A percentile compares a stretch with the other conserved stretches of the same genome.
Evolutionary conservation across 2,329 filamentous ascomycete species (phyloP).

Genomic region (Chrysoporthe deuterocubensis): DNA sequence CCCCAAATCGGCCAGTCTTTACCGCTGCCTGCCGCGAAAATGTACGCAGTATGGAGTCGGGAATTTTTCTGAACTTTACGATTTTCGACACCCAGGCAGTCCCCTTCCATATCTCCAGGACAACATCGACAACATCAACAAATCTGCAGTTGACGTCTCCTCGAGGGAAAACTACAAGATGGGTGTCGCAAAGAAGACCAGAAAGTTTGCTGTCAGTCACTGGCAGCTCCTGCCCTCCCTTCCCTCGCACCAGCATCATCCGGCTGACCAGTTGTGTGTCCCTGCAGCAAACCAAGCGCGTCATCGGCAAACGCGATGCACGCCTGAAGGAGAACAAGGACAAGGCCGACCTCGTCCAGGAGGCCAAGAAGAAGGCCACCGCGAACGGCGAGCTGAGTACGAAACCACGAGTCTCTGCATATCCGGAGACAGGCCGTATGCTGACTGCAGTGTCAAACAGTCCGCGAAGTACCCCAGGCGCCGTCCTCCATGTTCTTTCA

Average conservation of each 20-base stretch:
- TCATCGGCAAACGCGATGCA: slow-evolving; percentile 81
- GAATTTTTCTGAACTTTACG: slow-evolving; percentile 1
- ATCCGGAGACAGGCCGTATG: slow-evolving; percentile 10
- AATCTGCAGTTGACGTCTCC: background rate
- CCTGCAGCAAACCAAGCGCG: slow-evolving; percentile 67
- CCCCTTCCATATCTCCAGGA: background rate
- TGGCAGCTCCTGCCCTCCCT: slow-evolving; percentile 8
- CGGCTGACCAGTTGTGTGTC: background rate
- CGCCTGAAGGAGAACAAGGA: slow-evolving; percentile 80
- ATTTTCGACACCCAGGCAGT: background rate
- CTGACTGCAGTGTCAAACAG: slow-evolving; percentile 19
- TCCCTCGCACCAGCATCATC: background rate
- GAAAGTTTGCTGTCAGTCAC: slow-evolving; percentile 74
- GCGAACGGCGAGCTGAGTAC: slow-evolving; percentile 63
- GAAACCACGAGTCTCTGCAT: slow-evolving; percentile 27
- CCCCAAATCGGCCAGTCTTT: background rate
- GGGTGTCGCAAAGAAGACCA: slow-evolving; percentile 87
- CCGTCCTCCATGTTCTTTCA: slow-evolving; percentile 86
- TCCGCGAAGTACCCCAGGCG: slow-evolving; percentile 62
- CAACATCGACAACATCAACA: background rate
- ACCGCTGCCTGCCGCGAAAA: slow-evolving; percentile 19
- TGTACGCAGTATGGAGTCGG: background rate
- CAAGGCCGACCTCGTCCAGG: slow-evolving; percentile 63
- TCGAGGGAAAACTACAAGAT: slow-evolving; percentile 51
- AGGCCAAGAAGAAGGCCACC: slow-evolving; percentile 62